Base-by-base conservation (phyloP, 768 basidiomycete species). In the Panaeolus cyanescens region DNA sequence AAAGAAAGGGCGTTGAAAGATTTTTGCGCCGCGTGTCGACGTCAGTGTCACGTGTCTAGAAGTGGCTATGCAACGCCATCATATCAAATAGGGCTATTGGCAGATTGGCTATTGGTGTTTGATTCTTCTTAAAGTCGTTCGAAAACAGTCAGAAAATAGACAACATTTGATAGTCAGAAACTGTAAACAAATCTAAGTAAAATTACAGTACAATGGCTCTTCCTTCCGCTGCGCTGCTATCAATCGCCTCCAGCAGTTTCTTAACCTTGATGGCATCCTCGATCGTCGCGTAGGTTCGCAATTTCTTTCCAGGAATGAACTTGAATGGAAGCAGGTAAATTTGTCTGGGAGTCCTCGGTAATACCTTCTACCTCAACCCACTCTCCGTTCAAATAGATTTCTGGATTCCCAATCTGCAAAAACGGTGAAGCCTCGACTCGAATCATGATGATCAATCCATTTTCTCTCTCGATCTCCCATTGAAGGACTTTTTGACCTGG, bases 391-490 rank as follows among this genome's bases (percentile, higher is more conserved):
- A 77, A 30, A 55, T 63, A 76, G 36, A 76, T 28, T 15, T 62
- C 60, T 28, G 74, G 75, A 22, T 42, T 42, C 7, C 40, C 20
- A 3, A 33, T 72, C 65, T 12, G 19, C 8, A 17, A 73, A 61
- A 50, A 68, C 58, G 55, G 70, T 36, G 37, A 69, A 64, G 1
- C 25, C 6, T 67, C 63, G 60, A 61, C 50, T 75, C 70, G 0
- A 76, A n/a, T n/a, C 9, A 10, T 62, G 53, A 54, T n/a, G n/a
- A 75, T 72, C 4, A 63, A 62, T 0, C 74, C 74, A 2, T 72
- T 68, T 40, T 76, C 75, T 3, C 75, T 75, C 31, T 77, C 72
- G 32, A 77, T 76, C 58, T 68, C 64, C 76, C 76, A 77, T 4
- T 65, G 33, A 28, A 79, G 67, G 3, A 67, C 63, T 17, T 58